phyloP scores from a whole-genome alignment of 306 rosid species.

The Aeschynomene evenia region DNA sequence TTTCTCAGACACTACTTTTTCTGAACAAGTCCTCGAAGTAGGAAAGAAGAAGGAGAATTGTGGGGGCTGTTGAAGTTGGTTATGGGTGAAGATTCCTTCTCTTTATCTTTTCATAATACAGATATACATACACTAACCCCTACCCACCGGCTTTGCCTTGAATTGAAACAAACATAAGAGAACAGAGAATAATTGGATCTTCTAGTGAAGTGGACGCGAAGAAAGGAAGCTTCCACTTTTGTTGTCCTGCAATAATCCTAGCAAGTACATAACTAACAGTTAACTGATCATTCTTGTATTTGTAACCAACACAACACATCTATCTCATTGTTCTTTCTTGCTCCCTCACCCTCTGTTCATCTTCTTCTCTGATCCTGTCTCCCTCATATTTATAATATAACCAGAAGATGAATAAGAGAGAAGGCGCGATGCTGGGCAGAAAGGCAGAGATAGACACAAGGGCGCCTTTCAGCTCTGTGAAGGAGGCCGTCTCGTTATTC shows the following conservation, averaged over 20 bases:
- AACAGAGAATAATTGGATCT: conserved; percentile 67
- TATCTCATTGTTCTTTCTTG: conserved; percentile 11
- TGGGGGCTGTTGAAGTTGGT: conserved; percentile 27
- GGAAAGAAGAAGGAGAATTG: not conserved
- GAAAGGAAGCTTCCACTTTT: conserved; percentile 78
- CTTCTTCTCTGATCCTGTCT: too few species aligned
- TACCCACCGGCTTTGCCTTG: conserved; percentile 55
- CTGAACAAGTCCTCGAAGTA: not conserved
- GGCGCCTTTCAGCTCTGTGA: conserved; percentile 76
- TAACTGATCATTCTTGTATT: too few species aligned
- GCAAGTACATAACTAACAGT: not conserved
- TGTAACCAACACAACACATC: too few species aligned
- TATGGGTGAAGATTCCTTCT: conserved; percentile 49
- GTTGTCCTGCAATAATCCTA: too few species aligned
- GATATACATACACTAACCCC: too few species aligned
- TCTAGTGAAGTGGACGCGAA: conserved; percentile 99
- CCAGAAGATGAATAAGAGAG: conserved; percentile 44
- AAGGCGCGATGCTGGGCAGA: conserved; percentile 35
- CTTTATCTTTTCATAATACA: too few species aligned
- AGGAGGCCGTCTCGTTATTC: conserved; percentile 81
- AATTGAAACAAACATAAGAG: conserved; percentile 20
- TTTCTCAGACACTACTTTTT: conserved; percentile 13
- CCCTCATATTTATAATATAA: too few species aligned
- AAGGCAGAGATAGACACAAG: conserved; percentile 84
- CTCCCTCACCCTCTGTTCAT: not conserved